phyloP scores from a whole-genome alignment of 2,329 filamentous ascomycete genomes.

The Shiraia sp. region DNA sequence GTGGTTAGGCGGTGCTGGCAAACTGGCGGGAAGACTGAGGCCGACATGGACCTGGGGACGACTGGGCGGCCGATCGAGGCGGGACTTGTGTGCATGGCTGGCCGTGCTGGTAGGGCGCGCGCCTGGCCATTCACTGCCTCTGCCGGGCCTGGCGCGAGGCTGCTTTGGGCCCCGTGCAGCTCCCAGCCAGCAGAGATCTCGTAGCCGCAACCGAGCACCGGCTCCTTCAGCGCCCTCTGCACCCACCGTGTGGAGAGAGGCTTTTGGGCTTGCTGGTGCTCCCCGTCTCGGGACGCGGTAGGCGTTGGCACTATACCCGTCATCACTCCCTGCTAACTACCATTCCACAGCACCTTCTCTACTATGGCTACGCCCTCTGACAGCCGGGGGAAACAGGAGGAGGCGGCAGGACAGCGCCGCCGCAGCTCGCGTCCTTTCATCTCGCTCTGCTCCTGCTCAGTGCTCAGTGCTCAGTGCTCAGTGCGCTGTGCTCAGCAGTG shows the following conservation, averaged over 20 bases:
- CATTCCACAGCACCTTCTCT: too few species aligned
- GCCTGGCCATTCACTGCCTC: too few species aligned
- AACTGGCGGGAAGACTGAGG: constrained; percentile 17
- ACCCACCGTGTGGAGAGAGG: constrained; percentile 11
- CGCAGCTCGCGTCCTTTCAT: too few species aligned
- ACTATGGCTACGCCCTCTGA: too few species aligned
- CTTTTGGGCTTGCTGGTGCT: constrained; percentile 25
- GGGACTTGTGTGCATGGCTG: constrained; percentile 23
- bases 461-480: too few species aligned
- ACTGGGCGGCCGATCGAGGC: constrained; percentile 31
- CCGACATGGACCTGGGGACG: constrained; percentile 30
- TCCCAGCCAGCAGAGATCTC: constrained; percentile 20
- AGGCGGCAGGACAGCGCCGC: too few species aligned
- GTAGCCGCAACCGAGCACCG: constrained; percentile 28
- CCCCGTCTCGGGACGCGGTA: constrained; percentile 24
- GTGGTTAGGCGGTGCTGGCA: constrained; percentile 16
- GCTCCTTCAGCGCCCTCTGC: constrained; percentile 19
- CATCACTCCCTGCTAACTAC: too few species aligned
- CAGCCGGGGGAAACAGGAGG: too few species aligned
- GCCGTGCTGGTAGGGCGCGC: constrained; percentile 18
- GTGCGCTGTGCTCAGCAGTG: too few species aligned
- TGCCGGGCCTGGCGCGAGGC: constrained; percentile 27
- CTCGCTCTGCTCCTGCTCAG: too few species aligned
- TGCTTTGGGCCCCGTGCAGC: neutral
- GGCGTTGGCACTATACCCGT: too few species aligned